phyloP scores from a whole-genome alignment of 164 flowering plant species.

The Aristolochia californica region DNA sequence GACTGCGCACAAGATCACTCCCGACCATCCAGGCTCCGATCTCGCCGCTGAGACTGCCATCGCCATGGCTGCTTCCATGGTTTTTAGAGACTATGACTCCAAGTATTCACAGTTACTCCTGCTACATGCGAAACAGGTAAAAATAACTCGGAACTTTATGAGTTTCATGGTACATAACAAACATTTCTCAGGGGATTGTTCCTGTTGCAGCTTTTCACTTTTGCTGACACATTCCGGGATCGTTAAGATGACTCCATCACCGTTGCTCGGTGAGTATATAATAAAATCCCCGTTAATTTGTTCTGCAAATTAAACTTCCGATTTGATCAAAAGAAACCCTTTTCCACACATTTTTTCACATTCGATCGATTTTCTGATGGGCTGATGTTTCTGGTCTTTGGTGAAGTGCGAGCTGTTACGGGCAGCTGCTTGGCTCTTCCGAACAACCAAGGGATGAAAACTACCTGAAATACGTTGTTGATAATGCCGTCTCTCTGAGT shows the following conservation, averaged over 20 bases:
- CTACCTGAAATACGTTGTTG: conserved; percentile 58
- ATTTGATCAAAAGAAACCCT: no score
- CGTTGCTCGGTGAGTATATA: conserved; percentile 34
- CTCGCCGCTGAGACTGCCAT: conserved; percentile 86
- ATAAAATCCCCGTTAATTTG: neutral
- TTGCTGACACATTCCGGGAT: conserved; percentile 72
- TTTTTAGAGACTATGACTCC: conserved; percentile 48
- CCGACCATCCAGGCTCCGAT: conserved; percentile 60
- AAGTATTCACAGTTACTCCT: conserved; percentile 46
- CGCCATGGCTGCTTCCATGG: conserved; percentile 75
- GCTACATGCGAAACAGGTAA: conserved; percentile 48
- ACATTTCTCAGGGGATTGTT: neutral
- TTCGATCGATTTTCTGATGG: neutral
- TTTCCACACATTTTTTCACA: no score
- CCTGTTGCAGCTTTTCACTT: conserved; percentile 62
- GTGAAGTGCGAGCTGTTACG: conserved; percentile 80
- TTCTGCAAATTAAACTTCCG: neutral
- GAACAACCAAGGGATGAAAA: conserved; percentile 55
- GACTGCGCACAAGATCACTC: conserved; percentile 48
- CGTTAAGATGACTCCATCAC: conserved; percentile 50
- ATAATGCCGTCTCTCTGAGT: conserved; percentile 57
- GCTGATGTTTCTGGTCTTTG: neutral
- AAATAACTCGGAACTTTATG: neutral
- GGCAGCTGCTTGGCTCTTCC: conserved; percentile 84
- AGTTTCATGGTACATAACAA: neutral